Evolutionary conservation across 805 yeast species (phyloP).

Genomic region (Ogataea chonburiensis): DNA sequence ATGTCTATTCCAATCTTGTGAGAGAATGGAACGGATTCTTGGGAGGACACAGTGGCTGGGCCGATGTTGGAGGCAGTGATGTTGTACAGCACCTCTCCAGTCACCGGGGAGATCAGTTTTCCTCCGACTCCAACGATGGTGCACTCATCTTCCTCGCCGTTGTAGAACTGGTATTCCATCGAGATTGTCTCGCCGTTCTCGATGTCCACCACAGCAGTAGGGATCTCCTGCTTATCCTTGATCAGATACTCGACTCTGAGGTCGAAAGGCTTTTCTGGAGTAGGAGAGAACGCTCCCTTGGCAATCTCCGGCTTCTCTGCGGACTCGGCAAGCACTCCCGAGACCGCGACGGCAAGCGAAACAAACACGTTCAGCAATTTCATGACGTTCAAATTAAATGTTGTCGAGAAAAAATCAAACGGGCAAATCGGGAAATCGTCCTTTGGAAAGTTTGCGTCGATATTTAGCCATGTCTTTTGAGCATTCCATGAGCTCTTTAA

Average conservation of each 20-base stretch:
- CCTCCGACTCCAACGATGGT: slow-evolving; percentile 72
- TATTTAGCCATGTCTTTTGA: slow-evolving; percentile 26
- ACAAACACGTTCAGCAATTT: slow-evolving; percentile 16
- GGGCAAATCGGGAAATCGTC: slow-evolving; percentile 8
- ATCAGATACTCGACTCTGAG: slow-evolving; percentile 50
- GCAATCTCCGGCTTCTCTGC: slow-evolving; percentile 17
- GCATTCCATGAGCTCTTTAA: slow-evolving; percentile 24
- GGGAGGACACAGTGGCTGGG: slow-evolving; percentile 52
- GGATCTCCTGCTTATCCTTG: slow-evolving; percentile 40
- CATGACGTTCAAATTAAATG: slow-evolving; percentile 4
- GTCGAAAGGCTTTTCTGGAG: slow-evolving; percentile 41
- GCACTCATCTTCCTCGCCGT: slow-evolving; percentile 50
- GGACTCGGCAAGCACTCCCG: slow-evolving; percentile 16
- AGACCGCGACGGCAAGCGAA: slow-evolving; percentile 20
- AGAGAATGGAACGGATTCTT: slow-evolving; percentile 47
- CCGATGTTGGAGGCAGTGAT: slow-evolving; percentile 65
- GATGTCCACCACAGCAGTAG: slow-evolving; percentile 42
- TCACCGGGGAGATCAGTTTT: slow-evolving; percentile 51
- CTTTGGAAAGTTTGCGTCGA: slow-evolving; percentile 12
- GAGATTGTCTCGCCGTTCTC: slow-evolving; percentile 52
- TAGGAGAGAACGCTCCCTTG: slow-evolving; percentile 31
- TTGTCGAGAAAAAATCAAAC: slow-evolving; percentile 10
- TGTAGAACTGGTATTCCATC: slow-evolving; percentile 50
- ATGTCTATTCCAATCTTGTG: slow-evolving; percentile 63
- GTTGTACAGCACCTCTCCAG: slow-evolving; percentile 53